phyloP scores from a whole-genome alignment of 306 rosid species.

The Hippophae gyantsensis region DNA sequence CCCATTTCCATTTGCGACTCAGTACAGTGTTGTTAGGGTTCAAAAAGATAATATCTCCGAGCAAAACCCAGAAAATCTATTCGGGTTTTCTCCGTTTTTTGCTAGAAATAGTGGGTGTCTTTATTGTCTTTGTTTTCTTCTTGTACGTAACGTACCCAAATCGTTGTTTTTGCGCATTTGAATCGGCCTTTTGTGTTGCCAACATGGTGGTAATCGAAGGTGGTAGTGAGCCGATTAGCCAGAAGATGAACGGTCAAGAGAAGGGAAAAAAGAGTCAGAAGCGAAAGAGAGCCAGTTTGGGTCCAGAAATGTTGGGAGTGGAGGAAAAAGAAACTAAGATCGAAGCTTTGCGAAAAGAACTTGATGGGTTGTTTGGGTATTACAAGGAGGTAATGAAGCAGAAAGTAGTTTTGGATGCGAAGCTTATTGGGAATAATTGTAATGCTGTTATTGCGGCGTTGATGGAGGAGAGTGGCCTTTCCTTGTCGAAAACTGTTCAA shows the following conservation, averaged over 20 bases:
- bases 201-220: constrained; percentile 18
- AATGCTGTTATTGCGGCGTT: constrained; percentile 47
- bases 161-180: not conserved
- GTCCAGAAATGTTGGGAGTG: constrained; percentile 19
- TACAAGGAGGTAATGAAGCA: constrained; percentile 37
- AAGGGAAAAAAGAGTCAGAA: constrained; percentile 35
- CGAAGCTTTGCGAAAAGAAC: constrained; percentile 41
- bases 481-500: constrained; percentile 61
- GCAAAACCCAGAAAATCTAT: too few relatives aligned
- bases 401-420: constrained; percentile 29
- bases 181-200: not conserved
- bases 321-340: constrained; percentile 39
- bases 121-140: too few relatives aligned
- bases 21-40: too few relatives aligned
- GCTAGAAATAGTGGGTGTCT: too few relatives aligned
- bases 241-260: constrained; percentile 13
- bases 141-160: too few relatives aligned
- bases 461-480: constrained; percentile 73
- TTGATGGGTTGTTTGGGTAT: constrained; percentile 44
- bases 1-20: too few relatives aligned
- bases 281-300: constrained; percentile 41
- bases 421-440: constrained; percentile 18
- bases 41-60: too few relatives aligned
- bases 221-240: constrained; percentile 20
- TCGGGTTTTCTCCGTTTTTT: too few relatives aligned